These are phyloP conservation scores for Lecanosticta acicola DNA, from an alignment of 2,329 filamentous ascomycete genomes.

Conservation along the genomic window DNA sequence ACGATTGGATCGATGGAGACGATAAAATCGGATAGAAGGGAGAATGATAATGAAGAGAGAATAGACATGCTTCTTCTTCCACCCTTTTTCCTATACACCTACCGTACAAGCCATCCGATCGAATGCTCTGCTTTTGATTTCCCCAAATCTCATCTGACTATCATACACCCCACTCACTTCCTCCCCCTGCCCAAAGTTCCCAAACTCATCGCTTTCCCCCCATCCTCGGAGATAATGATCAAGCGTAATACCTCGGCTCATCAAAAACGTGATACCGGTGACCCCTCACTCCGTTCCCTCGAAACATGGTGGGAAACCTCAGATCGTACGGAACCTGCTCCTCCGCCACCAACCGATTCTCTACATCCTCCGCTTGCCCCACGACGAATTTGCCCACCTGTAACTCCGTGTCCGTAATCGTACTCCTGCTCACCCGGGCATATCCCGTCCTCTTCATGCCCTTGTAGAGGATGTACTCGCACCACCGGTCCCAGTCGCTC, in stretches of 20 bases:
- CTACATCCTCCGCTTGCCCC: slow-evolving; percentile 57
- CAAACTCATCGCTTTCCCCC: neutral
- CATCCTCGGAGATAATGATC: neutral
- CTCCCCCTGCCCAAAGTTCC: neutral
- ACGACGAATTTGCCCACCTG: slow-evolving; percentile 94
- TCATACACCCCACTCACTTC: too few species aligned
- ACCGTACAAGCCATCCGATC: too few species aligned
- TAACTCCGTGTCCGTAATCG: slow-evolving; percentile 94
- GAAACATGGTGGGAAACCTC: slow-evolving; percentile 80
- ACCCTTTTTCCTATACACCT: too few species aligned
- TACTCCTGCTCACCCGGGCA: slow-evolving; percentile 78
- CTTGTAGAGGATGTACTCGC: slow-evolving; percentile 97
- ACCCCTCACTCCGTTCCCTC: slow-evolving; percentile 76
- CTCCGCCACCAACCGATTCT: slow-evolving; percentile 64
- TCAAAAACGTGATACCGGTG: slow-evolving; percentile 95
- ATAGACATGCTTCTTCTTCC: too few species aligned
- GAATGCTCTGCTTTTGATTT: too few species aligned
- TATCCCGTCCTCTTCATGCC: slow-evolving; percentile 79
- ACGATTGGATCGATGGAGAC: too few species aligned
- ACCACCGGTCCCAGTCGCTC: slow-evolving; percentile 94
- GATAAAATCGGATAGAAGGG: too few species aligned
- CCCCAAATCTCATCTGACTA: too few species aligned
- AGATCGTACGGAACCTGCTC: slow-evolving; percentile 67
- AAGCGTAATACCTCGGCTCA: slow-evolving; percentile 65
- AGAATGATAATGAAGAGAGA: too few species aligned